These are phyloP conservation scores for Tetrapisispora arboricola DNA, from an alignment of 805 yeast species.

Conservation along the genomic window DNA sequence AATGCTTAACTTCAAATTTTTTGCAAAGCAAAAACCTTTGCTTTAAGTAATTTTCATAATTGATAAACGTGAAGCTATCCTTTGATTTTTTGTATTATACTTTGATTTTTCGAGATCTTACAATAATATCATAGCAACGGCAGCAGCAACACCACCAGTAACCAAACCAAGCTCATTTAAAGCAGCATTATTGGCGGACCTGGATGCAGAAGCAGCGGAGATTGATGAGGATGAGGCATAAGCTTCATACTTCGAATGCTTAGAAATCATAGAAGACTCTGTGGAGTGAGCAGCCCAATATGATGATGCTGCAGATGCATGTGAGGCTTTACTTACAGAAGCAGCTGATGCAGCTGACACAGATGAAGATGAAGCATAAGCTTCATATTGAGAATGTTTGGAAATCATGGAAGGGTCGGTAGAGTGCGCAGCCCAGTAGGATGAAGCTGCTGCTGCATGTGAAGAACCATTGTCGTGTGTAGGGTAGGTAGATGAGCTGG, in stretches of 20 bases:
- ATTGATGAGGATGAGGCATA: background rate
- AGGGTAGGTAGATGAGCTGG: background rate
- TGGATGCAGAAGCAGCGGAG: background rate
- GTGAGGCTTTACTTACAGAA: background rate
- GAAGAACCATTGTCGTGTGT: background rate
- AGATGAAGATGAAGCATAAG: background rate
- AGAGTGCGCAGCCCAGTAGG: constrained; percentile 4
- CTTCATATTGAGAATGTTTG: constrained; percentile 1
- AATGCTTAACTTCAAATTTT: too few species aligned
- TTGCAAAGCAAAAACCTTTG: too few species aligned
- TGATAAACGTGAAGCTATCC: too few species aligned
- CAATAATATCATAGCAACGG: constrained; percentile 51
- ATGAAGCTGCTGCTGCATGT: constrained; percentile 3
- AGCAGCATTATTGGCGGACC: background rate
- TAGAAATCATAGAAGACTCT: constrained; percentile 1
- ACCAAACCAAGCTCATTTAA: background rate
- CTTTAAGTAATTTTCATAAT: too few species aligned
- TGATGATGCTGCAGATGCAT: background rate
- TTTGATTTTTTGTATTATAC: too few species aligned
- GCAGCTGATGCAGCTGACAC: background rate
- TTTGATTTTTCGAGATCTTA: too few species aligned
- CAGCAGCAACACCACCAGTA: constrained; percentile 16
- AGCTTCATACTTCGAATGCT: constrained; percentile 4
- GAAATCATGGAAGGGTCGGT: constrained; percentile 1
- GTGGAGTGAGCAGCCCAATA: constrained; percentile 5